These are phyloP conservation scores for Cubamyces sp. DNA, from an alignment of 768 basidiomycete species.

Conservation along the genomic window DNA sequence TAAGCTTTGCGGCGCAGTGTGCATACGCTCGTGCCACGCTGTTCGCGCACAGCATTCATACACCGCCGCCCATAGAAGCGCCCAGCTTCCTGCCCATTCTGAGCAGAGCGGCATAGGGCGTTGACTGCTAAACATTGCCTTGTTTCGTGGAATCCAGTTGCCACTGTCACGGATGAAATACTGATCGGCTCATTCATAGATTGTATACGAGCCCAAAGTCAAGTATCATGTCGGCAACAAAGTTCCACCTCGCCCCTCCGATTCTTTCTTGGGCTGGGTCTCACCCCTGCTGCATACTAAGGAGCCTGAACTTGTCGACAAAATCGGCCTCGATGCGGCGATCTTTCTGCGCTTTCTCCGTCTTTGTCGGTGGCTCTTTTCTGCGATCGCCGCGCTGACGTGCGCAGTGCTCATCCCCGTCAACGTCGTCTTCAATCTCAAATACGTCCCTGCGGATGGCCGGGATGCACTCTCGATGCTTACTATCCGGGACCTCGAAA, in stretches of 20 bases:
- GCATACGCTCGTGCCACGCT: not conserved
- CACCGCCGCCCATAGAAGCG: not conserved
- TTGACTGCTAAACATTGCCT: no score
- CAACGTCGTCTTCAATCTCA: constrained; percentile 83
- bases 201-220: constrained; percentile 92
- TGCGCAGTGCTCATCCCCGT: constrained; percentile 84
- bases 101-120: no score
- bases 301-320: constrained; percentile 88
- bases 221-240: constrained; percentile 86
- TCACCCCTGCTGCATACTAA: constrained; percentile 81
- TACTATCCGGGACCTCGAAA: constrained; percentile 83
- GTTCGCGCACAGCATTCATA: not conserved
- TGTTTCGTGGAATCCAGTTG: not conserved
- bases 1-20: not conserved
- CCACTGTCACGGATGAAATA: not conserved
- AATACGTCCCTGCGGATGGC: constrained; percentile 51
- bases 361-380: constrained; percentile 77
- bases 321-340: constrained; percentile 91
- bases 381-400: constrained; percentile 60
- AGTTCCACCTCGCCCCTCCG: constrained; percentile 78
- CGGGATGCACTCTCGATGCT: constrained; percentile 76
- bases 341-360: constrained; percentile 91
- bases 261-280: constrained; percentile 88
- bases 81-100: no score
- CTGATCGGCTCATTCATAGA: constrained; percentile 43